Evolutionary conservation across 805 yeast genomes (phyloP).

Genomic region (Starmera pachycereana): DNA sequence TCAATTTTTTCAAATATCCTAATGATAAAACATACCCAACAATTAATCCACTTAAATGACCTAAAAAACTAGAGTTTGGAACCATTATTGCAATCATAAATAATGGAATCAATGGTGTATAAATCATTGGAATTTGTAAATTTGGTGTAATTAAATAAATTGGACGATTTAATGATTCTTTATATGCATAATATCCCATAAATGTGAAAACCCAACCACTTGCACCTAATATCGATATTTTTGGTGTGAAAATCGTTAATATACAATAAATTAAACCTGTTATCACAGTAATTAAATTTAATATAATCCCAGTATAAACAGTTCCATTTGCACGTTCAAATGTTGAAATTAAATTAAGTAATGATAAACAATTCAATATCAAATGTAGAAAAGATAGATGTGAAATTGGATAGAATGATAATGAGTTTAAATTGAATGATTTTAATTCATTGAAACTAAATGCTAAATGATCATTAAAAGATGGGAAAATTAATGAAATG

Average conservation of each 20-base stretch:
- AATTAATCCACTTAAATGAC: slow-evolving; percentile 58
- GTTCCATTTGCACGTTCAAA: slow-evolving; percentile 77
- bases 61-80: slow-evolving; percentile 63
- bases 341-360: slow-evolving; percentile 48
- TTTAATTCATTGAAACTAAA: no score
- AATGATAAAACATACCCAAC: slow-evolving; percentile 56
- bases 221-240: slow-evolving; percentile 50
- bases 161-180: slow-evolving; percentile 31
- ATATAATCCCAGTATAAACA: slow-evolving; percentile 70
- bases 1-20: slow-evolving; percentile 45
- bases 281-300: slow-evolving; percentile 29
- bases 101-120: slow-evolving; percentile 45
- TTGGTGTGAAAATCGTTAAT: slow-evolving; percentile 35
- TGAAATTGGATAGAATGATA: slow-evolving; percentile 61
- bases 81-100: slow-evolving; percentile 38
- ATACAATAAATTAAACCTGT: slow-evolving; percentile 10
- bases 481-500: slow-evolving; percentile 21
- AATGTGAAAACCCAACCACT: slow-evolving; percentile 70
- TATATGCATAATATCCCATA: slow-evolving; percentile 47
- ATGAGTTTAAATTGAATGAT: slow-evolving; percentile 11
- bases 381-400: slow-evolving; percentile 58
- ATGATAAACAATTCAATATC: slow-evolving; percentile 42
- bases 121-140: slow-evolving; percentile 45
- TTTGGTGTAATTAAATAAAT: slow-evolving; percentile 28
- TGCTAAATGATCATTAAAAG: slow-evolving; percentile 14